Percentiles rank a stretch among this genome's conserved stretches.
phyloP scores from a whole-genome alignment of 1,284 basidiomycete species.

The Marasmius oreades region DNA sequence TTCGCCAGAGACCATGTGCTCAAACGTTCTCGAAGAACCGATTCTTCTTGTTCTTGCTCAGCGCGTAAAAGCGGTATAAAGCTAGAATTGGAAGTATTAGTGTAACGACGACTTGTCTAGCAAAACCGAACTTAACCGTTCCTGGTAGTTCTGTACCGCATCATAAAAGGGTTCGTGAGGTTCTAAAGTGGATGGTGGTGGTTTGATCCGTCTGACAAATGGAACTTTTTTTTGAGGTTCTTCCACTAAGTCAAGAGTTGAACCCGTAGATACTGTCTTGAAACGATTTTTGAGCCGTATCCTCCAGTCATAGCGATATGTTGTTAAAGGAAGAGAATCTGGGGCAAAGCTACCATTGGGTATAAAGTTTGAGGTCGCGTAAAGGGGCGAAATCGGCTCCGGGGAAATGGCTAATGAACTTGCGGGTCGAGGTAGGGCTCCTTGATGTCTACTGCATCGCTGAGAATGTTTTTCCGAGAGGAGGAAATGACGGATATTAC shows the following conservation, averaged over 20 bases:
- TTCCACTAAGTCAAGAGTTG: not conserved
- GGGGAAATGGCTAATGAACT: not conserved
- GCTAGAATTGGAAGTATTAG: slow-evolving; percentile 30
- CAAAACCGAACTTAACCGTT: slow-evolving; percentile 29
- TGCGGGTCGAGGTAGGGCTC: not conserved
- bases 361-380: not conserved
- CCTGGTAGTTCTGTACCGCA: slow-evolving; percentile 42
- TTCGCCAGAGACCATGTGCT: slow-evolving; percentile 59
- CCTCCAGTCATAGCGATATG: slow-evolving; percentile 36
- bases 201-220: slow-evolving; percentile 33
- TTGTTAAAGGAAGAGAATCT: not conserved
- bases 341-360: too few species aligned
- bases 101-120: not conserved
- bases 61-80: slow-evolving; percentile 60
- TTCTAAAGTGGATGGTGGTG: slow-evolving; percentile 28
- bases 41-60: slow-evolving; percentile 65
- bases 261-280: slow-evolving; percentile 24
- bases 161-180: slow-evolving; percentile 36
- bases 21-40: slow-evolving; percentile 56
- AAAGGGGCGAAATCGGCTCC: not conserved
- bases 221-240: slow-evolving; percentile 3
- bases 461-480: not conserved
- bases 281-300: slow-evolving; percentile 33
- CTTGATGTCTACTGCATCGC: not conserved
- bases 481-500: not conserved